phyloP scores from a whole-genome alignment of 352 stramenopile species.

The Saprolegnia parasitica region DNA sequence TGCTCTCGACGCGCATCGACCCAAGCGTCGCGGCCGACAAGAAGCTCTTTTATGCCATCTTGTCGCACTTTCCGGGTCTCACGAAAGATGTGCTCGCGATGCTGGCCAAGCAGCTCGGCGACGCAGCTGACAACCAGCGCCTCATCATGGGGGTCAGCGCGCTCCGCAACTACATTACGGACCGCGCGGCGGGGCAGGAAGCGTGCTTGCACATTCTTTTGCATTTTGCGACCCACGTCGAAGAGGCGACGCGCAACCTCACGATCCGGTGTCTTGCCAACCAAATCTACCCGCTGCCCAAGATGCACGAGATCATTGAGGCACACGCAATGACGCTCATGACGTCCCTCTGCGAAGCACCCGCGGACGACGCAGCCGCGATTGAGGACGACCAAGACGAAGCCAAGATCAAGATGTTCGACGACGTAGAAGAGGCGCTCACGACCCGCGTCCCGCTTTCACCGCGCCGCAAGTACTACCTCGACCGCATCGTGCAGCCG shows the following conservation, averaged over 20 bases:
- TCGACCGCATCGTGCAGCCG: conserved; percentile 7
- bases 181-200: conserved; percentile 49
- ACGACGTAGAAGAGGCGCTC: not conserved
- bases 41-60: conserved; percentile 58
- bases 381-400: conserved; percentile 29
- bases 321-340: conserved; percentile 55
- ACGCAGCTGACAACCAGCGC: conserved; percentile 40
- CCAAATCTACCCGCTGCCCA: conserved; percentile 57
- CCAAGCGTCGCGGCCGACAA: conserved; percentile 41
- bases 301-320: conserved; percentile 56
- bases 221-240: conserved; percentile 59
- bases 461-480: conserved; percentile 19
- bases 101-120: conserved; percentile 41
- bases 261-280: conserved; percentile 74
- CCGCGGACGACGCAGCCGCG: conserved; percentile 20
- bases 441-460: conserved; percentile 13
- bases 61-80: conserved; percentile 53
- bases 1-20: conserved; percentile 19
- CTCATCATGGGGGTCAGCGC: conserved; percentile 68
- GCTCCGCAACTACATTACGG: conserved; percentile 61
- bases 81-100: conserved; percentile 55
- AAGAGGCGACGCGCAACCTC: conserved; percentile 62
- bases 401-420: conserved; percentile 29
- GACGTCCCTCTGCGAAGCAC: conserved; percentile 37
- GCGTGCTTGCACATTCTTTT: conserved; percentile 58